These are phyloP conservation scores for Trichopus zeylanicus DNA, from an alignment of 116 monocot genomes.

Conservation along the genomic window DNA sequence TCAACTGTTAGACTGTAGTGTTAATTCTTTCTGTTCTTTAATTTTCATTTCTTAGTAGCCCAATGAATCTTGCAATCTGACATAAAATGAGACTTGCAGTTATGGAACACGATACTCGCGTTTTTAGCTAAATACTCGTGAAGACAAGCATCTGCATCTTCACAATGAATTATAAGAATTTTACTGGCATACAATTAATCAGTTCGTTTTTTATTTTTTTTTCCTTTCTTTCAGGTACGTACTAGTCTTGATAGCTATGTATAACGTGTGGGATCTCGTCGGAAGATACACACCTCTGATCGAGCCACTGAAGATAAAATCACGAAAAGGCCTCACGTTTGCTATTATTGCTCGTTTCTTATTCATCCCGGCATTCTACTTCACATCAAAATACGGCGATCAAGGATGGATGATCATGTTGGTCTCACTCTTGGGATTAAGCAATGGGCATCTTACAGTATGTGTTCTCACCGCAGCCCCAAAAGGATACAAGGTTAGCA, in stretches of 20 bases:
- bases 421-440: slow-evolving; percentile 54
- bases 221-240: slow-evolving; percentile 75
- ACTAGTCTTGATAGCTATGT: slow-evolving; percentile 74
- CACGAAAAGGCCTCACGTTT: slow-evolving; percentile 35
- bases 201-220: too few species aligned
- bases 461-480: slow-evolving; percentile 54
- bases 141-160: too few species aligned
- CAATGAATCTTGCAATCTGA: too few species aligned
- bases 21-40: too few species aligned
- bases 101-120: too few species aligned
- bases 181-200: too few species aligned
- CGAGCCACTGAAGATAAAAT: slow-evolving; percentile 32
- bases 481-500: slow-evolving; percentile 52
- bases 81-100: too few species aligned
- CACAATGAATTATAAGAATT: too few species aligned
- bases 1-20: background rate
- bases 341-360: slow-evolving; percentile 48
- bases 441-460: slow-evolving; percentile 63
- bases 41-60: too few species aligned
- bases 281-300: slow-evolving; percentile 66
- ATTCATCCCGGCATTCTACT: slow-evolving; percentile 84
- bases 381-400: slow-evolving; percentile 69
- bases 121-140: too few species aligned
- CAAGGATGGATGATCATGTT: slow-evolving; percentile 85
- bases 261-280: slow-evolving; percentile 73